Conservation (phyloP, 108 stramenopile genomes). For the Seminavis robusta region DNA sequence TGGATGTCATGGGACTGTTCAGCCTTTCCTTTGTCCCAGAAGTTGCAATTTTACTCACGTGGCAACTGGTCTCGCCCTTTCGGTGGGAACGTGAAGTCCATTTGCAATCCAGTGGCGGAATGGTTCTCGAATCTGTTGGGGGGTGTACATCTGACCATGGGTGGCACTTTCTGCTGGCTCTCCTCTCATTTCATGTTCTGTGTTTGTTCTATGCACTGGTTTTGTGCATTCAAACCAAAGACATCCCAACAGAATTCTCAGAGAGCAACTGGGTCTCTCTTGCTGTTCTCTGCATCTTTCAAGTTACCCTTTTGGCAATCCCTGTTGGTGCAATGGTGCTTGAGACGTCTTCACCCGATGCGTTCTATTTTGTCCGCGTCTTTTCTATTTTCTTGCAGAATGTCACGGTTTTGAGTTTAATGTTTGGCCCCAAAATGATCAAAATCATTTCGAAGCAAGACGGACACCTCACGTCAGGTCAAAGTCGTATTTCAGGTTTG, state of each 20-base stretch:
- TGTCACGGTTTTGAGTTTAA: constrained; percentile 24
- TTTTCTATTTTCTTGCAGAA: constrained; percentile 28
- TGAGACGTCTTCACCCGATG: constrained; percentile 23
- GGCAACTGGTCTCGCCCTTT: constrained; percentile 23
- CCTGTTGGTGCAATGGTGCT: constrained; percentile 36
- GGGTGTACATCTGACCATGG: constrained; percentile 14
- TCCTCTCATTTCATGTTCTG: constrained; percentile 20
- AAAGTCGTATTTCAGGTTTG: too few species aligned
- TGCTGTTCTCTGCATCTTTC: constrained; percentile 42
- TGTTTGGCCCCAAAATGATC: constrained; percentile 47
- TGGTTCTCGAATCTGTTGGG: constrained; percentile 18
- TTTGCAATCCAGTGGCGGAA: constrained; percentile 9
- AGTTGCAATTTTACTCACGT: constrained; percentile 15
- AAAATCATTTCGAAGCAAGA: not conserved
- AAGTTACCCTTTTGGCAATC: constrained; percentile 32
- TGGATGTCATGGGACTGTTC: constrained; percentile 20
- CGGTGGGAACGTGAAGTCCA: constrained; percentile 22
- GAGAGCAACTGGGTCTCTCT: constrained; percentile 41
- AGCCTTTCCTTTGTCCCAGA: constrained; percentile 17
- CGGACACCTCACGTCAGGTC: too few species aligned
- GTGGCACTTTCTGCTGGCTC: constrained; percentile 12
- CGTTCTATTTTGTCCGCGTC: constrained; percentile 27
- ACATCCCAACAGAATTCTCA: constrained; percentile 31
- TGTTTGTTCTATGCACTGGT: constrained; percentile 30
- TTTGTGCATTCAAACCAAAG: constrained; percentile 22